Percentiles rank a stretch among this genome's conserved stretches.
These are phyloP conservation scores for Protea cynaroides DNA, from an alignment of 164 flowering plant genomes.

Conservation along the genomic window DNA sequence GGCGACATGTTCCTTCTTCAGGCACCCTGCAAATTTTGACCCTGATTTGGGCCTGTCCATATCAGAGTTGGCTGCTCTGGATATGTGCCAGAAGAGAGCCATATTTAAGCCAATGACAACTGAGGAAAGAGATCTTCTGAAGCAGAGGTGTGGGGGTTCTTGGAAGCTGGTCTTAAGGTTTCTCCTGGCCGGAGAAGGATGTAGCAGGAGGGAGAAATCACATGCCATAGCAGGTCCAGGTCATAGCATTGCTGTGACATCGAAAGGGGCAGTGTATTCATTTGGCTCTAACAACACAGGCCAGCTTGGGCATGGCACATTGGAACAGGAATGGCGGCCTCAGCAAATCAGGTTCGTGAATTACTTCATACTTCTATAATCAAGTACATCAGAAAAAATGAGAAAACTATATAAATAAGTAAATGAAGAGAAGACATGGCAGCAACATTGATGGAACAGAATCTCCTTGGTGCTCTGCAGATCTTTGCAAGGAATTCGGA, in stretches of 20 bases:
- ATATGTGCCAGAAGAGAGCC: slow-evolving; percentile 89
- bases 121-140: slow-evolving; percentile 50
- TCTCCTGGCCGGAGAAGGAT: slow-evolving; percentile 84
- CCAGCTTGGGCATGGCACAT: slow-evolving; percentile 90
- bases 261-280: slow-evolving; percentile 68
- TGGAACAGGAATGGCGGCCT: slow-evolving; percentile 75
- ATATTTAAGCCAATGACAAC: slow-evolving; percentile 76
- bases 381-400: neutral
- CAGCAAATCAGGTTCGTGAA: slow-evolving; percentile 67
- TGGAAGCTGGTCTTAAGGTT: slow-evolving; percentile 94
- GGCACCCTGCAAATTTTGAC: slow-evolving; percentile 81
- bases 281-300: slow-evolving; percentile 94
- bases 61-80: slow-evolving; percentile 92
- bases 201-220: slow-evolving; percentile 78
- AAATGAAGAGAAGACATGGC: neutral
- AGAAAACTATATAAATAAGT: slow-evolving; percentile 1
- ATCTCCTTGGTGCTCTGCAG: slow-evolving; percentile 38
- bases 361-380: neutral
- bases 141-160: slow-evolving; percentile 82
- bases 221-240: slow-evolving; percentile 97
- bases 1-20: slow-evolving; percentile 67
- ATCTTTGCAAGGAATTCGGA: slow-evolving; percentile 83
- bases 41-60: slow-evolving; percentile 76
- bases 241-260: slow-evolving; percentile 88
- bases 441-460: slow-evolving; percentile 1